Conservation (phyloP, 805 yeast species). For the Cyberlindnera petersonii region DNA sequence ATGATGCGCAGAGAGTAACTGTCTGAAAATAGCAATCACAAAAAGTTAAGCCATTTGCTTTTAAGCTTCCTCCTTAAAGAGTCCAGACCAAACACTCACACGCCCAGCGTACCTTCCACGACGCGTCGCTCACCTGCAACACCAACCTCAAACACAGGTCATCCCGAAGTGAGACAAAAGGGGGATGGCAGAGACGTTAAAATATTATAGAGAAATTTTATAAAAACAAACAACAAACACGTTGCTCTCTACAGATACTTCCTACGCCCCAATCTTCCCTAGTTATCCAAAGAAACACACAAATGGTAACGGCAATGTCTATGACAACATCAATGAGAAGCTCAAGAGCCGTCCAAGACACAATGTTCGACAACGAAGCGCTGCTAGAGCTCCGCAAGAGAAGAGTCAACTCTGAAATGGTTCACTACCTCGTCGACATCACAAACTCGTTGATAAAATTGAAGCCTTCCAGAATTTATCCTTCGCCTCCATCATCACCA, state of each 20-base stretch:
- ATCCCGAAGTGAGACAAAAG: no score
- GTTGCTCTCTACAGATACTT: neutral
- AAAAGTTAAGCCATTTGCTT: neutral
- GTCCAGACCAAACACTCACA: conserved; percentile 1
- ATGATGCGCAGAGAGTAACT: neutral
- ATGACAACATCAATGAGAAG: neutral
- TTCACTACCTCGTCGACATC: conserved; percentile 52
- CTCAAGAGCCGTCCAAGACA: neutral
- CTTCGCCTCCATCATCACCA: conserved; percentile 41
- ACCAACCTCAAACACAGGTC: conserved; percentile 1
- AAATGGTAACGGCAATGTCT: no score
- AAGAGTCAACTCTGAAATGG: conserved; percentile 56
- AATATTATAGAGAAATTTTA: conserved; percentile 5
- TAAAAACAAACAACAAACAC: conserved; percentile 10
- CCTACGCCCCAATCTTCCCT: neutral
- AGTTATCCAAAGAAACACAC: no score
- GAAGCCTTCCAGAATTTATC: conserved; percentile 25
- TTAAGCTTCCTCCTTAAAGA: neutral
- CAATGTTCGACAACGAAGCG: conserved; percentile 45
- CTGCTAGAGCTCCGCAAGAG: conserved; percentile 49
- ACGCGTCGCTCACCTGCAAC: conserved; percentile 15
- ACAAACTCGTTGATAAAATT: conserved; percentile 54
- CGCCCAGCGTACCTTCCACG: conserved; percentile 16
- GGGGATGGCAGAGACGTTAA: neutral
- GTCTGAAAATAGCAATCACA: no score